Evolutionary conservation across 1,284 basidiomycete genomes (phyloP), one percentile per base, ranked within the genome.

Genomic region (Ceratobasidium sp.): DNA sequence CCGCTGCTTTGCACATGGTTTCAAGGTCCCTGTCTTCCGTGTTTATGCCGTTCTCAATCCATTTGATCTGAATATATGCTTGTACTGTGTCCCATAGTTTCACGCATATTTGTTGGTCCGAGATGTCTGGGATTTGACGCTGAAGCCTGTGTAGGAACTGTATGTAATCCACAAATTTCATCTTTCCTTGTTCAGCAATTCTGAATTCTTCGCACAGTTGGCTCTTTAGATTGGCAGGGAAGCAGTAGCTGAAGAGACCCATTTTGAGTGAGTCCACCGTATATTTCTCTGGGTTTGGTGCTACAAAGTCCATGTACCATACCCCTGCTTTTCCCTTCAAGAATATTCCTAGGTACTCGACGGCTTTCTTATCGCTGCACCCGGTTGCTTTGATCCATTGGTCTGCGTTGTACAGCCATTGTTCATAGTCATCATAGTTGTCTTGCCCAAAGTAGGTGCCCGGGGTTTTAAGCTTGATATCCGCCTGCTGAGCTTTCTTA

Each of bases 241-340:
- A 88, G 64, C 86, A 87, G 75, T 85, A 84, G 75, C 86, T 82
- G 76, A 85, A 88, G 2, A 88, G 35, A n/a, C 35, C 64, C 0
- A 56, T 26, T 17, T n/a, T 61, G 13, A 68, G 35, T 5, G 10
- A 37, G 10, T 54, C 35, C 0, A 76, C 47, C 0, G 73, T 56
- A 20, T 68, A 78, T 37, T 15, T 17, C 23, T 54, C 37, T 8
- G 60, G 54, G 13, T 78, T 33, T 10, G 56, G 51, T 3, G 77
- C 76, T 5, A 68, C 71, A 23, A 51, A 49, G 39, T 54, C 54
- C 76, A 75, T 77, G 45, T 58, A 77, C 39, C 56, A 68, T 0
- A 26, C 2, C 3, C 37, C 71, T 0, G 76, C 76, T 60, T 74
- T 74, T 11, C 49, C 69, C 17, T 26, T 58, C 1, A 77, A 49